Conservation (phyloP, 1,284 basidiomycete genomes). For the Neonothopanus nambi region DNA sequence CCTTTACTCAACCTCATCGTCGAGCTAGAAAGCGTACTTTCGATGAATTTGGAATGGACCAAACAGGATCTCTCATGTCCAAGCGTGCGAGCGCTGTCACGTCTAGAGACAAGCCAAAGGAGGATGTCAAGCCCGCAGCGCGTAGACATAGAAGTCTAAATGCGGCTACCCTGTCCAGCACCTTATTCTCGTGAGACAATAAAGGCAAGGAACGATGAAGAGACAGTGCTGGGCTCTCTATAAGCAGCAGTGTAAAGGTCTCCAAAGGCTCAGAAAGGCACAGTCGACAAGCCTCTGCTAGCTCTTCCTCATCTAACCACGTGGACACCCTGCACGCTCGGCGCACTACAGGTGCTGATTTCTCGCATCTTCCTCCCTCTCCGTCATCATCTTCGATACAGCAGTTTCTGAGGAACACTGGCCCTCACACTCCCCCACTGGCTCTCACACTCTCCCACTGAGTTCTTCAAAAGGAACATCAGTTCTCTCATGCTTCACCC, state of each 20-base stretch:
- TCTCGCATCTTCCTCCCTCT: slow-evolving; percentile 86
- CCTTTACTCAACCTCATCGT: slow-evolving; percentile 55
- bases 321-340: slow-evolving; percentile 52
- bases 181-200: slow-evolving; percentile 39
- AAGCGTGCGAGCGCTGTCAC: slow-evolving; percentile 42
- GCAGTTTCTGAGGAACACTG: slow-evolving; percentile 70
- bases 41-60: slow-evolving; percentile 80
- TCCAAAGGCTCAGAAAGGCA: slow-evolving; percentile 46
- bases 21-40: slow-evolving; percentile 76
- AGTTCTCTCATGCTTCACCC: slow-evolving; percentile 48
- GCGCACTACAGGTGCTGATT: slow-evolving; percentile 71
- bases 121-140: slow-evolving; percentile 52
- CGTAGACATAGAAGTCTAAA: slow-evolving; percentile 77
- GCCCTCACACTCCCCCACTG: slow-evolving; percentile 43
- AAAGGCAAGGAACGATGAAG: slow-evolving; percentile 64
- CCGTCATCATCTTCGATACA: slow-evolving; percentile 85
- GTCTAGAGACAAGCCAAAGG: slow-evolving; percentile 39
- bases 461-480: slow-evolving; percentile 45
- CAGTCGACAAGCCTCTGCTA: slow-evolving; percentile 61
- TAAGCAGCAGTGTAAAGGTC: slow-evolving; percentile 42
- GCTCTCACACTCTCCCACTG: slow-evolving; percentile 46
- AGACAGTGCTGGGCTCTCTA: slow-evolving; percentile 56
- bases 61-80: slow-evolving; percentile 57
- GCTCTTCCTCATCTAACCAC: slow-evolving; percentile 64
- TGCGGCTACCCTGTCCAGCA: slow-evolving; percentile 43